phyloP scores from a whole-genome alignment of 805 yeast genomes.

The Yarrowia hollandica region DNA sequence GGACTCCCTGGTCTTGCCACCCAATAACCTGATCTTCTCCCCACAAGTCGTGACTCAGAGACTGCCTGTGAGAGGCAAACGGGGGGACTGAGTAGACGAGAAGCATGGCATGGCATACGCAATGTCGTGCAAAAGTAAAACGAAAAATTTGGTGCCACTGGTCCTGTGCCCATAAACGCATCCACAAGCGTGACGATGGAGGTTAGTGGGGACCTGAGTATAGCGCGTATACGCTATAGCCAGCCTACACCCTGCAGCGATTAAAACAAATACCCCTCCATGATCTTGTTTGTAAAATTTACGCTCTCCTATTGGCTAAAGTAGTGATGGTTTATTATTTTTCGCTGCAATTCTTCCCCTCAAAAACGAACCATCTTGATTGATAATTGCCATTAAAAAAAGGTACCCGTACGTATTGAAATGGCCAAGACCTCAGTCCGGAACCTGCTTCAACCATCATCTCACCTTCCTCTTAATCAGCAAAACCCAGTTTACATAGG shows the following conservation, averaged over 20 bases:
- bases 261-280: too few species aligned
- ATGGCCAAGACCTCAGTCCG: too few species aligned
- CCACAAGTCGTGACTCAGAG: slow-evolving; percentile 25
- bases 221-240: too few species aligned
- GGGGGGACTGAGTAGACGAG: slow-evolving; percentile 28
- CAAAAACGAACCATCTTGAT: too few species aligned
- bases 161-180: too few species aligned
- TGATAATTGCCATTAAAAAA: too few species aligned
- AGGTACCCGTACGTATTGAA: too few species aligned
- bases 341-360: not conserved
- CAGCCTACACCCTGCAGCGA: too few species aligned
- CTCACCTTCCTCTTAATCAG: not conserved
- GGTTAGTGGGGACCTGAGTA: slow-evolving; percentile 22
- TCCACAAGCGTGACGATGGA: slow-evolving; percentile 20
- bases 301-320: not conserved
- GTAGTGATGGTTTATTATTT: not conserved
- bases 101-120: slow-evolving; percentile 21
- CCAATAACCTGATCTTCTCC: not conserved
- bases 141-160: not conserved
- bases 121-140: slow-evolving; percentile 31
- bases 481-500: slow-evolving; percentile 12
- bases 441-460: too few species aligned
- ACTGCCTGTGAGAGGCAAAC: slow-evolving; percentile 27
- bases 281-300: too few species aligned
- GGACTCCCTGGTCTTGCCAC: not conserved